Evolutionary conservation across 2,329 filamentous ascomycete genomes (phyloP).

Genomic region (Laburnicola sp.): DNA sequence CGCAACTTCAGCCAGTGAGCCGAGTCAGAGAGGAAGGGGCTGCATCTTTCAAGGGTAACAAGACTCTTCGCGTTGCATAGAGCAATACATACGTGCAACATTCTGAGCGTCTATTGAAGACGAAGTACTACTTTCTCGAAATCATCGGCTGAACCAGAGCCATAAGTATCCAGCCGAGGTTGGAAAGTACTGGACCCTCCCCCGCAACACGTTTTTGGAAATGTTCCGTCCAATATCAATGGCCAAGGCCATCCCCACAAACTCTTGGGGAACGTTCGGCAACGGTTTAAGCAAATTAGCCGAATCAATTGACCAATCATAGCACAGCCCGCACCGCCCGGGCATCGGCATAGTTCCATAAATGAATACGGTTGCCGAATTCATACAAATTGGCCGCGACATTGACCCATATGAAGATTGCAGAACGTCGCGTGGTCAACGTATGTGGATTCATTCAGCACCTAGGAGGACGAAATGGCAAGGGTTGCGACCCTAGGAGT

Average conservation of each 20-base stretch:
- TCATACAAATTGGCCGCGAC: neutral
- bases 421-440: neutral
- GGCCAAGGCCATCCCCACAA: constrained; percentile 4
- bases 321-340: neutral
- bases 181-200: neutral
- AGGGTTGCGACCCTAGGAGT: neutral
- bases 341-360: constrained; percentile 2
- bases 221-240: constrained; percentile 7
- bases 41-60: too few species aligned
- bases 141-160: too few species aligned
- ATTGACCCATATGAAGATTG: neutral
- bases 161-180: too few species aligned
- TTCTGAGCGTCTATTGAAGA: too few species aligned
- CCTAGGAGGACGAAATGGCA: neutral
- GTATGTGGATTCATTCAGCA: constrained; percentile 6
- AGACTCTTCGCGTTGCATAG: too few species aligned
- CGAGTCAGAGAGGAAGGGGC: too few species aligned
- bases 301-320: constrained; percentile 7
- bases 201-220: neutral
- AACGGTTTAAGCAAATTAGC: constrained; percentile 6
- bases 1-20: too few species aligned
- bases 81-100: too few species aligned
- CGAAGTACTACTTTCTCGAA: too few species aligned
- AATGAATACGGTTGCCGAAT: neutral
- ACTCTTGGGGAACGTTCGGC: neutral